These are phyloP conservation scores for Heteromeles arbutifolia DNA, from an alignment of 306 rosid species.

Conservation along the genomic window DNA sequence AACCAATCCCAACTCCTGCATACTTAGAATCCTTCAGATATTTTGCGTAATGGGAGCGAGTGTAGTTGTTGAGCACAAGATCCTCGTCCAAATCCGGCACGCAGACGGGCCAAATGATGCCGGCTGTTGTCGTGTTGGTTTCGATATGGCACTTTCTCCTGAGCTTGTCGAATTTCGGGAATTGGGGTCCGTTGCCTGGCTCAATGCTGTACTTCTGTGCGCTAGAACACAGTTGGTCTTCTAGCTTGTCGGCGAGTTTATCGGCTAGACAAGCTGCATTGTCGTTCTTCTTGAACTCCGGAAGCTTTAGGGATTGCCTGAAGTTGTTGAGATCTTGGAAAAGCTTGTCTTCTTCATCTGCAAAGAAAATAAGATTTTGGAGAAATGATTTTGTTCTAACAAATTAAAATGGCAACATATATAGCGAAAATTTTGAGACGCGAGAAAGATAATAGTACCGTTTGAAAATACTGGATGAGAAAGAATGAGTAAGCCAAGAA, in stretches of 20 bases:
- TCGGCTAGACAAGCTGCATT: conserved; percentile 3
- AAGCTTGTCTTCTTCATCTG: conserved; percentile 9
- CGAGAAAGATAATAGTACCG: not conserved
- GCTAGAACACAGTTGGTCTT: not conserved
- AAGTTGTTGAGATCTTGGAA: not conserved
- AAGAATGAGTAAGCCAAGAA: not conserved
- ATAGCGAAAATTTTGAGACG: not conserved
- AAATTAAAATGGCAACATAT: not conserved
- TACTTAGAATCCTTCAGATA: conserved; percentile 51
- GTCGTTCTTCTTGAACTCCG: not conserved
- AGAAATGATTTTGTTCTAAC: not conserved
- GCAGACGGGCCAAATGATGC: conserved; percentile 32
- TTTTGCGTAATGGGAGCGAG: conserved; percentile 23
- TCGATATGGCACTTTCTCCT: conserved; percentile 22
- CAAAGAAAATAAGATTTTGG: not conserved
- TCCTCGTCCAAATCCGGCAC: conserved; percentile 22
- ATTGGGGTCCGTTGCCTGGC: not conserved
- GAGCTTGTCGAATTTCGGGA: conserved; percentile 5
- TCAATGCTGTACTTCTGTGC: not conserved
- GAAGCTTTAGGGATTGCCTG: not conserved
- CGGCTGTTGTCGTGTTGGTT: conserved; percentile 19
- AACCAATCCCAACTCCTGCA: conserved; percentile 54
- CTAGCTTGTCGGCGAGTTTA: not conserved
- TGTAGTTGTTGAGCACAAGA: conserved; percentile 32
- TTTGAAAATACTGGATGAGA: conserved; percentile 2